Base-by-base conservation (phyloP, 2,329 filamentous ascomycete genomes). In the Apiospora sp. region DNA sequence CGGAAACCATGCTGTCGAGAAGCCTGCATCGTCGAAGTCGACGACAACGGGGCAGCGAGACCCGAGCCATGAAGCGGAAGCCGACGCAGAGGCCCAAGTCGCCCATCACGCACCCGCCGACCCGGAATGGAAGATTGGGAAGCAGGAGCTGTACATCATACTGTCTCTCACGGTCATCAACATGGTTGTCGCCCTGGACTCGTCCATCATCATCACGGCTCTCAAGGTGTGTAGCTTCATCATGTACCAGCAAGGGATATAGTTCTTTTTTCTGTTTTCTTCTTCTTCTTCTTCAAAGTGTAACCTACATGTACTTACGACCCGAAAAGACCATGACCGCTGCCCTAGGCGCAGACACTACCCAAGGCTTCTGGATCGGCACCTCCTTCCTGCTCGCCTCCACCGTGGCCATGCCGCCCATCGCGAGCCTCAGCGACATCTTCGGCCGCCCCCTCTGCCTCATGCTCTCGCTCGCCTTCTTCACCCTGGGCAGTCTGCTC, bases 171-270 rank as follows among this genome's bases (percentile, higher is more conserved):
- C 68, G 4, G 24, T 73, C n/a, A 73, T 73, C 34, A 73, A 72
- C 70, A 72, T 73, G 72, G 71, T 73, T 49, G 72, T 73, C 34
- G 72, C 72, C n/a, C 49, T 73, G n/a, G 72, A 73, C 49, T 68
- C 72, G 5, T 73, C 72, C 19, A 71, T 73, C 44, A 73, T 73
- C 37, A 71, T 72, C 19, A 73, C 72, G 34, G 72, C 72, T 30
- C 61, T 73, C 46, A 73, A 68, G 34, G 72, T 73, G n/a, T 27
- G 69, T 54, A 24, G 22, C 1, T 13, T 6, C 3, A 41, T n/a
- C 1, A 30, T 5, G 22, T 68, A 13, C 14, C 3, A 37, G 3
- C 22, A 34, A 37, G 7, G 7, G 46, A 41, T 19, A 14, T 14
- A 12, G 16, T 22, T 24, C n/a, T 5, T n/a, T n/a, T 12, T n/a